Conservation (phyloP, 768 basidiomycete species). For the Psilocybe subaeruginosa region DNA sequence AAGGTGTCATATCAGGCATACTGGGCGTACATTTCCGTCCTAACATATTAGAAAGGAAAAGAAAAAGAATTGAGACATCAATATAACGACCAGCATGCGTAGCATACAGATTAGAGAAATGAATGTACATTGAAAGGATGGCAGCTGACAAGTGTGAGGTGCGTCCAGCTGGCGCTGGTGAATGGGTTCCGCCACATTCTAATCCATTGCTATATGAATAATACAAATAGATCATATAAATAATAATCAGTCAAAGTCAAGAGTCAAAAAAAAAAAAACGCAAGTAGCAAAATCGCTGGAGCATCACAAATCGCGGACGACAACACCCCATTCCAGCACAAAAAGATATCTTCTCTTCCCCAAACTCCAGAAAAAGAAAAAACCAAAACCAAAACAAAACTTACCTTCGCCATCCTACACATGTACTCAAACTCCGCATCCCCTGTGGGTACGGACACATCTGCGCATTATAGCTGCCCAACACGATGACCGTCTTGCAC, state of each 20-base stretch:
- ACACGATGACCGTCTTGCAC: conserved; percentile 26
- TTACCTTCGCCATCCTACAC: conserved; percentile 30
- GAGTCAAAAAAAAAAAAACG: too few relatives aligned
- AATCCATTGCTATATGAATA: conserved; percentile 25
- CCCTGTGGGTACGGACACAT: conserved; percentile 30
- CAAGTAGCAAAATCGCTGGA: too few relatives aligned
- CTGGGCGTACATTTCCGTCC: conserved; percentile 29
- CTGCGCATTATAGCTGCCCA: conserved; percentile 25
- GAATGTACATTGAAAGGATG: conserved; percentile 33
- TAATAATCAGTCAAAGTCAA: neutral
- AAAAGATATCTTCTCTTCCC: neutral
- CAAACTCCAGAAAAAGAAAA: neutral
- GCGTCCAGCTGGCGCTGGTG: conserved; percentile 33
- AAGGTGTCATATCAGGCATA: too few relatives aligned
- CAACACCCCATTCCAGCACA: neutral
- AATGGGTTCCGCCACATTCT: conserved; percentile 31
- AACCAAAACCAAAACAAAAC: neutral
- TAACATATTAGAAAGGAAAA: conserved; percentile 1
- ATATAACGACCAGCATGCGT: too few relatives aligned
- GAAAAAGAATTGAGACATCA: too few relatives aligned
- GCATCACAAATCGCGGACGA: too few relatives aligned
- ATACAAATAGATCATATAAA: neutral
- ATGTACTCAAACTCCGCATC: conserved; percentile 33
- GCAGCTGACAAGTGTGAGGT: conserved; percentile 28
- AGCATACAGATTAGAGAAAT: neutral